These are phyloP conservation scores for Odontarrhena argentea DNA, from an alignment of 345 rosid genomes.

Conservation along the genomic window DNA sequence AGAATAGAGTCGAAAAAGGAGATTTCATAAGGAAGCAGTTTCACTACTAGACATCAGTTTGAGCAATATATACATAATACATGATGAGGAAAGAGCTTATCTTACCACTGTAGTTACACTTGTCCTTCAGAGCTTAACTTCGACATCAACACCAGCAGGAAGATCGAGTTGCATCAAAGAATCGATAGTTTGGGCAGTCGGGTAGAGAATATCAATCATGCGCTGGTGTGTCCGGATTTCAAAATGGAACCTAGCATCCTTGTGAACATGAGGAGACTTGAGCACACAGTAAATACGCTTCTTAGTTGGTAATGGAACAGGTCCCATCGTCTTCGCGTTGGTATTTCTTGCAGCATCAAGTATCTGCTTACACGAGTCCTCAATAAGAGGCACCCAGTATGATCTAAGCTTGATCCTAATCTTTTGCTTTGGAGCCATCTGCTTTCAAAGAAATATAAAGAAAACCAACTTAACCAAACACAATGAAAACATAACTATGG, in stretches of 20 bases:
- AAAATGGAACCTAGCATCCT: conserved; percentile 97
- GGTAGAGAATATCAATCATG: conserved; percentile 87
- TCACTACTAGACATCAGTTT: conserved; percentile 7
- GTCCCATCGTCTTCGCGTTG: conserved; percentile 93
- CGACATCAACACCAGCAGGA: conserved; percentile 96
- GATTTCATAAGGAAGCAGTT: not conserved
- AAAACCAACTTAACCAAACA: conserved; percentile 3
- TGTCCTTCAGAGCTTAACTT: conserved; percentile 82
- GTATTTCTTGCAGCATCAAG: conserved; percentile 84
- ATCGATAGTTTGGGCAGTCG: conserved; percentile 95
- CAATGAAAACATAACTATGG: not conserved
- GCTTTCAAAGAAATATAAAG: conserved; percentile 16
- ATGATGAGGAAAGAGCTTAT: not conserved
- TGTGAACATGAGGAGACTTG: conserved; percentile 97
- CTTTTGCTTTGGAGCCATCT: conserved; percentile 96
- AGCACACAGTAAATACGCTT: conserved; percentile 89
- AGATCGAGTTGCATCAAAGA: conserved; percentile 98
- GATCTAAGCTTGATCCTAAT: conserved; percentile 95
- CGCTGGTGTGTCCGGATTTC: conserved; percentile 95
- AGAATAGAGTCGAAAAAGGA: not conserved
- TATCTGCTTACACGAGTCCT: conserved; percentile 98
- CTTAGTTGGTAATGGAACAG: conserved; percentile 95
- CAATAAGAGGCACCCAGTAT: conserved; percentile 87
- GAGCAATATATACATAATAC: not conserved
- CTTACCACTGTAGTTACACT: conserved; percentile 24